Evolutionary conservation across 192 early-diverging fungal species (phyloP), one percentile per base, ranked within the genome.

Genomic region (Endogone sp.): DNA sequence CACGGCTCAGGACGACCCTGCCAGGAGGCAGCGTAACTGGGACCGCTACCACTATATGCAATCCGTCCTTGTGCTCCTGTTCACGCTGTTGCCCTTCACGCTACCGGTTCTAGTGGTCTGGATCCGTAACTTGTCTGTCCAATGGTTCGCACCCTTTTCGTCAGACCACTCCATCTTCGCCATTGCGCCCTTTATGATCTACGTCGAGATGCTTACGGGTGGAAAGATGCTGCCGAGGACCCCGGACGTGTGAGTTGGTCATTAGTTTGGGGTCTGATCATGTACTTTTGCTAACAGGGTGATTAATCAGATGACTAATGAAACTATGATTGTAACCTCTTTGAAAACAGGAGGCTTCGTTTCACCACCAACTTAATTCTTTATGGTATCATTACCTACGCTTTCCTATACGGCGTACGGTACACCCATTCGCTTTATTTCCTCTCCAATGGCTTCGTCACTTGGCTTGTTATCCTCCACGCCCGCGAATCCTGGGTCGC

Each of bases 101-200:
- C 69, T 82, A n/a, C 90, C 92, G 0, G 89, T 90, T 61, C 77
- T 93, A 9, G 79, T 92, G 65, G 90, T 93, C 3, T 93, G 92
- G 92, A 88, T 91, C 64, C 80, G 90, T 26, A 93, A 93, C 66
- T 68, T 93, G 32, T 85, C 89, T 22, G 92, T 93, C 9, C 73
- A 88, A 65, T 93, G 92, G 92, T 90, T 88, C 67, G 92, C 88
- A 27, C 90, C 91, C 13, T 90, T 91, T 16, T 87, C 92, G 20
- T 92, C 90, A 2, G 90, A 91, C 62, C 90, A 93, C 67, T 87
- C 73, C 63, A 65, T 87, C 26, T 69, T 85, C 9, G 82, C 84
- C 16, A 84, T 87, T 32, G 83, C 83, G 4, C 85, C 85, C 1
- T 81, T 87, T 26, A 82, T 87, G 73, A 78, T 87, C 62, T 87